Evolutionary conservation across 208 protist genomes (phyloP).

Genomic region (Endotrypanum monterogeii): DNA sequence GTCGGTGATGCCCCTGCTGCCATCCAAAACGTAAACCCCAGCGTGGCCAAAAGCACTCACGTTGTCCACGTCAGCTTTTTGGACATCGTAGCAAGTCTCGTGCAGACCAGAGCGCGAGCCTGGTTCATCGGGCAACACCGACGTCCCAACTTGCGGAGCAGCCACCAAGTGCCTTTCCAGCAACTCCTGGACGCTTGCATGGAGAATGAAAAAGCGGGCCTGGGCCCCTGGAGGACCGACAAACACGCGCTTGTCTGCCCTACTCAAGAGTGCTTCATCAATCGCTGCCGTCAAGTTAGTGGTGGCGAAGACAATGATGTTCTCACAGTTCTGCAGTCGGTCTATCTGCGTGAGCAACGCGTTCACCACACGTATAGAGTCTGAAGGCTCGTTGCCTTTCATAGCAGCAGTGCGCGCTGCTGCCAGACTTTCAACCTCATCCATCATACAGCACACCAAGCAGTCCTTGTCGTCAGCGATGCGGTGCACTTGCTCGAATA

Average conservation of each 20-base stretch:
- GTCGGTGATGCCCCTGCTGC: not conserved
- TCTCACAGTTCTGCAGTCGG: constrained; percentile 76
- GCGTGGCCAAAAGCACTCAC: not conserved
- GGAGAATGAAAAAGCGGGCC: constrained; percentile 79
- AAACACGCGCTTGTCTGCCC: constrained; percentile 95
- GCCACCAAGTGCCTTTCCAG: constrained; percentile 32
- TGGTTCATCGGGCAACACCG: not conserved
- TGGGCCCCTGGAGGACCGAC: constrained; percentile 87
- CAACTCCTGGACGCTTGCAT: constrained; percentile 80
- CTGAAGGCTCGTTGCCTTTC: constrained; percentile 93
- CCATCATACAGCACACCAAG: constrained; percentile 93
- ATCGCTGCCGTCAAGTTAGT: constrained; percentile 96
- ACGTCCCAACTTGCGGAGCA: not conserved
- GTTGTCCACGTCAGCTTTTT: not conserved
- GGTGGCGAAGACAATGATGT: constrained; percentile 95
- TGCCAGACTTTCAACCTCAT: constrained; percentile 97
- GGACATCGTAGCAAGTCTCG: not conserved
- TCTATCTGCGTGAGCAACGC: constrained; percentile 98
- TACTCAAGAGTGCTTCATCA: constrained; percentile 95
- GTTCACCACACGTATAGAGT: constrained; percentile 95
- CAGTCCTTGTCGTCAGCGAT: constrained; percentile 58
- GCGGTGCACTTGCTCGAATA: constrained; percentile 92
- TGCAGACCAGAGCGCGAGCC: not conserved
- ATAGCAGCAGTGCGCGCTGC: constrained; percentile 88
- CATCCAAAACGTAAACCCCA: not conserved